Percentiles rank a stretch among this genome's conserved stretches.
Conservation (phyloP, 2,329 filamentous ascomycete species). For the Macrophomina pseudophaseolina region DNA sequence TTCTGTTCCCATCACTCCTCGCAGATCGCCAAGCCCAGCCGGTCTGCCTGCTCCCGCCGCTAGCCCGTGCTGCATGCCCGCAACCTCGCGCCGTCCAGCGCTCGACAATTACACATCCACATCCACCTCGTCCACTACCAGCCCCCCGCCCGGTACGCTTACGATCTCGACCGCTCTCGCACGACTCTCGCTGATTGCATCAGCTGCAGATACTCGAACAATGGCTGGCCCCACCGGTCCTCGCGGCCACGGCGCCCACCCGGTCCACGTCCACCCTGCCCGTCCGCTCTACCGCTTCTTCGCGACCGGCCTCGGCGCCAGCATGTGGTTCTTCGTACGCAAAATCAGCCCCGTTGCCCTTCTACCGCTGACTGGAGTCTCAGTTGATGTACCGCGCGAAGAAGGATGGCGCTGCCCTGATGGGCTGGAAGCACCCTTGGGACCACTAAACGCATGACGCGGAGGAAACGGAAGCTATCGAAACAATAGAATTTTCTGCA, state of each 20-base stretch:
- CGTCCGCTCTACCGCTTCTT: slow-evolving; percentile 80
- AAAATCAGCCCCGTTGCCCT: background rate
- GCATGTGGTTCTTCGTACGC: slow-evolving; percentile 99
- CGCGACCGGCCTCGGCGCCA: slow-evolving; percentile 85
- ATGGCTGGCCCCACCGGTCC: slow-evolving; percentile 26
- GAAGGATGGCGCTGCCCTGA: slow-evolving; percentile 88
- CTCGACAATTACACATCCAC: slow-evolving; percentile 3
- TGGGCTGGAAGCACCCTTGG: slow-evolving; percentile 97
- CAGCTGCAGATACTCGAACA: slow-evolving; percentile 8
- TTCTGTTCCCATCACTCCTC: slow-evolving; percentile 1
- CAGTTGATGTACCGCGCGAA: slow-evolving; percentile 96
- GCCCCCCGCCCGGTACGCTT: slow-evolving; percentile 1
- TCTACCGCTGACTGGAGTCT: slow-evolving; percentile 14
- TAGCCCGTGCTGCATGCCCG: slow-evolving; percentile 19
- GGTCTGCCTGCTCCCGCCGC: slow-evolving; percentile 1
- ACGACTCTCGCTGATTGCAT: background rate
- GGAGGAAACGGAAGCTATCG: slow-evolving; percentile 13
- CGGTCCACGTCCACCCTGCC: slow-evolving; percentile 63
- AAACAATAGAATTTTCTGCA: slow-evolving; percentile 6
- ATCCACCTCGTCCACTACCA: background rate
- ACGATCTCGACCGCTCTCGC: background rate
- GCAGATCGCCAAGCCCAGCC: slow-evolving; percentile 18
- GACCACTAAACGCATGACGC: slow-evolving; percentile 67
- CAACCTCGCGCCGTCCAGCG: slow-evolving; percentile 16
- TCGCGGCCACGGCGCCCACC: slow-evolving; percentile 48